A percentile compares a stretch with the other conserved stretches of the same genome.
Conservation (phyloP, 148 eudicot species). For the Selenicereus undatus region DNA sequence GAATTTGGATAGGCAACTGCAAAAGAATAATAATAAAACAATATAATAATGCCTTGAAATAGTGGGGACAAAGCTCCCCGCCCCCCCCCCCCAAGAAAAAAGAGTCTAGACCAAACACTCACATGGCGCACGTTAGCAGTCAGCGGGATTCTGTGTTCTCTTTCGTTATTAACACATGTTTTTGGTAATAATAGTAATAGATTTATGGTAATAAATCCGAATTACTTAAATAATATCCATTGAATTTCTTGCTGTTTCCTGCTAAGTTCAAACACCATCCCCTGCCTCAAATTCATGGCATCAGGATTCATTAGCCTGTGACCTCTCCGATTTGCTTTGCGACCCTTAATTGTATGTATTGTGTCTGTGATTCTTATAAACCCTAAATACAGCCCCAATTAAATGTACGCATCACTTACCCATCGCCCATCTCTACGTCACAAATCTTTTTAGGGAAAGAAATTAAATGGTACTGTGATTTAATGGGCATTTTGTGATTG, state of each 20-base stretch:
- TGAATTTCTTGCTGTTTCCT: slow-evolving; percentile 3
- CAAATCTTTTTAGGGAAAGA: slow-evolving; percentile 1
- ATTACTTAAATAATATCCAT: background rate
- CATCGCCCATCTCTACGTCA: slow-evolving; percentile 1
- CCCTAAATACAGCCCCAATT: background rate
- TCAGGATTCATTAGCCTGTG: background rate
- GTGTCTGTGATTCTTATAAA: background rate
- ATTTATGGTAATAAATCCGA: slow-evolving; percentile 8
- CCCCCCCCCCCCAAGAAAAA: no score
- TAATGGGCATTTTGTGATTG: slow-evolving; percentile 20
- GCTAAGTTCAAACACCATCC: background rate
- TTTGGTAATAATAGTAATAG: background rate
- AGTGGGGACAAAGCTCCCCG: background rate
- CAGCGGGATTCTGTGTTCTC: background rate
- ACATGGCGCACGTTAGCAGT: slow-evolving; percentile 8
- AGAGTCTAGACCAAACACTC: no score
- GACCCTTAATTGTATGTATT: background rate
- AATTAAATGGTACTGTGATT: background rate
- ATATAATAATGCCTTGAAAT: slow-evolving; percentile 4
- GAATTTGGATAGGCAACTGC: no score
- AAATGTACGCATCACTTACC: background rate
- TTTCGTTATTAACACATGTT: background rate
- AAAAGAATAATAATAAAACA: background rate
- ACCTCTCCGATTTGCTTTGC: slow-evolving; percentile 9
- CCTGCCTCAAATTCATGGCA: background rate